phyloP scores from a whole-genome alignment of 495 filamentous ascomycete species.

The Podospora appendiculata region DNA sequence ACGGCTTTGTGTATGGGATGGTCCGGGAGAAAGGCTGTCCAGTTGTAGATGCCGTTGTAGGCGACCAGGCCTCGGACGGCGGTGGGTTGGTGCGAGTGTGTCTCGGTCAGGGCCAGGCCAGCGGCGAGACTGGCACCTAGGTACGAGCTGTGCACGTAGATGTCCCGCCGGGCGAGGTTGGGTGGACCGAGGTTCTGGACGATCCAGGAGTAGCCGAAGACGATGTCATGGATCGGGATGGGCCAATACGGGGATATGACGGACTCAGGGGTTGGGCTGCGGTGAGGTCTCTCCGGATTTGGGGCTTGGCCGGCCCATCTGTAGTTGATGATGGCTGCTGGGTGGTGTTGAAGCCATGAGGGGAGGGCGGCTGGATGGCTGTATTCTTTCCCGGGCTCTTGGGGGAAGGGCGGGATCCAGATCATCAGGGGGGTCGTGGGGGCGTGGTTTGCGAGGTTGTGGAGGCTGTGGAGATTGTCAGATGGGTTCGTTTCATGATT shows the following conservation, averaged over 20 bases:
- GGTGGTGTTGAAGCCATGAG: constrained; percentile 20
- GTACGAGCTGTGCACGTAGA: constrained; percentile 43
- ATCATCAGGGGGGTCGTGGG: constrained; percentile 22
- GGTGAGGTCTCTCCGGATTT: not conserved
- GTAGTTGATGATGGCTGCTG: constrained; percentile 36
- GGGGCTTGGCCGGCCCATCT: constrained; percentile 18
- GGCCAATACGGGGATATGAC: constrained; percentile 31
- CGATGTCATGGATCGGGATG: constrained; percentile 39
- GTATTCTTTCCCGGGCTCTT: not conserved
- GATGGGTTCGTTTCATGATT: not conserved
- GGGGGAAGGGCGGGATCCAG: constrained; percentile 29
- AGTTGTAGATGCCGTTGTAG: constrained; percentile 47
- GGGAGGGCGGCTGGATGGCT: constrained; percentile 13
- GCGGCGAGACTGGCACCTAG: constrained; percentile 42
- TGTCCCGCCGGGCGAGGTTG: constrained; percentile 16
- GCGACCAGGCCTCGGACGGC: constrained; percentile 37
- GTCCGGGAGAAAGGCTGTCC: constrained; percentile 41
- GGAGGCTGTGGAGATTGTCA: constrained; percentile 12
- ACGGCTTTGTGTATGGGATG: constrained; percentile 25
- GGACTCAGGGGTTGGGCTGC: not conserved
- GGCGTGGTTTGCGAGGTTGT: constrained; percentile 17
- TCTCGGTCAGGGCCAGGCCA: constrained; percentile 41
- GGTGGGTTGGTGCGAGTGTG: constrained; percentile 23
- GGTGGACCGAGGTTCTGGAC: constrained; percentile 23
- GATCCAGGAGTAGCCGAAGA: constrained; percentile 39